These are phyloP conservation scores for Trichoderma brevicompactum DNA, from an alignment of 2,329 filamentous ascomycete genomes.

Conservation along the genomic window DNA sequence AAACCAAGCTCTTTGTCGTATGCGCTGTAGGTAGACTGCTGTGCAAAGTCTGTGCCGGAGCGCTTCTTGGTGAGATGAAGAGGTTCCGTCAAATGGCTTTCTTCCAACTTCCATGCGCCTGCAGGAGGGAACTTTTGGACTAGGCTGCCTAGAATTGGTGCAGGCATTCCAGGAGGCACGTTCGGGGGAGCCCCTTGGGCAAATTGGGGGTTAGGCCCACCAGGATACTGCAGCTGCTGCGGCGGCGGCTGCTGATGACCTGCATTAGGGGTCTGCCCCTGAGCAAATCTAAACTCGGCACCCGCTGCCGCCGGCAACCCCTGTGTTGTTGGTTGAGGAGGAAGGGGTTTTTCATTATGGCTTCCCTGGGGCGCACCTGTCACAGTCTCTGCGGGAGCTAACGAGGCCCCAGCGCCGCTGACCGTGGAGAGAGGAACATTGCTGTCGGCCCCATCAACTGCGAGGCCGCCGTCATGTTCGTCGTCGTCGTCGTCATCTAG, in stretches of 20 bases:
- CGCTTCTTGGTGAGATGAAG: conserved; percentile 46
- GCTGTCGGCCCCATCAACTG: not conserved
- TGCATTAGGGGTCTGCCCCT: conserved; percentile 11
- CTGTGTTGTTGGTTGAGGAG: not conserved
- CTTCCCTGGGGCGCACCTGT: not conserved
- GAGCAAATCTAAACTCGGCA: not conserved
- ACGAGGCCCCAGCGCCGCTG: not conserved
- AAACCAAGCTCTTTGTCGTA: conserved; percentile 59
- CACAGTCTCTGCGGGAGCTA: not conserved
- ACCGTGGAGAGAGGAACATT: not conserved
- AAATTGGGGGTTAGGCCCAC: not conserved
- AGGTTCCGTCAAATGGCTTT: conserved; percentile 59
- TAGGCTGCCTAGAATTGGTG: conserved; percentile 41
- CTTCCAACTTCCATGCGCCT: conserved; percentile 59
- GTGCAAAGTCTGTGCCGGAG: conserved; percentile 40
- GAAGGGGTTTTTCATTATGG: not conserved
- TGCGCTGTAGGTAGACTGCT: conserved; percentile 43
- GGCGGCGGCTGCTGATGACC: not conserved
- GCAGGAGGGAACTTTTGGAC: conserved; percentile 48
- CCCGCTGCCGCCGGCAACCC: not conserved
- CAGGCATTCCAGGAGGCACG: conserved; percentile 1
- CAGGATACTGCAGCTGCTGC: not conserved
- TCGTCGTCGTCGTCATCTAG: conserved; percentile 43
- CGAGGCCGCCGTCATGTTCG: conserved; percentile 42
- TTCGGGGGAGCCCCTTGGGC: not conserved